Percentiles rank a stretch among this genome's conserved stretches.
Evolutionary conservation across 2,329 filamentous ascomycete species (phyloP).

Genomic region (Phialophora macrospora): DNA sequence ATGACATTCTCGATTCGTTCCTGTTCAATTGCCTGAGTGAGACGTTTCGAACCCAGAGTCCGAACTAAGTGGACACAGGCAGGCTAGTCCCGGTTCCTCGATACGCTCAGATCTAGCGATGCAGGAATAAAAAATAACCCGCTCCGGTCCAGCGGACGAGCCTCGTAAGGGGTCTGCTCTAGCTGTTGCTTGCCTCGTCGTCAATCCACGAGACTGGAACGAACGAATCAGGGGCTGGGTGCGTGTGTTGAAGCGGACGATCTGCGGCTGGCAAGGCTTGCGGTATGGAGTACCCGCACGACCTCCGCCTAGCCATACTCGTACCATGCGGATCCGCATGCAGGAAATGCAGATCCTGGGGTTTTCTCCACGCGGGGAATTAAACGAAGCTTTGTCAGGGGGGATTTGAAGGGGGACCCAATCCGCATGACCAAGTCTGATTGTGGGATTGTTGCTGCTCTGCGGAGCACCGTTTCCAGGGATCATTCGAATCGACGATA

Average conservation of each 20-base stretch:
- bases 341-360: conserved; percentile 15
- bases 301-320: conserved; percentile 5
- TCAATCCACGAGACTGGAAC: neutral
- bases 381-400: neutral
- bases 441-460: neutral
- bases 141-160: conserved; percentile 7
- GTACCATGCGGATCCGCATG: conserved; percentile 20
- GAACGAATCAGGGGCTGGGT: neutral
- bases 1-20: neutral
- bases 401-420: neutral
- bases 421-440: neutral
- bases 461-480: neutral
- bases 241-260: neutral
- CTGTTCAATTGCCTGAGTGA: neutral
- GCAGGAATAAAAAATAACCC: neutral
- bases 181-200: neutral
- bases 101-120: neutral
- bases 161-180: neutral
- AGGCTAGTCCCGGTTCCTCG: neutral
- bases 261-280: neutral
- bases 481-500: neutral
- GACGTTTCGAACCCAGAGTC: neutral
- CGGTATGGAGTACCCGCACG: conserved; percentile 8
- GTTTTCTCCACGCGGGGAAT: conserved; percentile 19
- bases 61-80: neutral